Percentiles rank a stretch among this genome's conserved stretches.
phyloP scores from a whole-genome alignment of 805 yeast species.

The Suhomyces sp. region DNA sequence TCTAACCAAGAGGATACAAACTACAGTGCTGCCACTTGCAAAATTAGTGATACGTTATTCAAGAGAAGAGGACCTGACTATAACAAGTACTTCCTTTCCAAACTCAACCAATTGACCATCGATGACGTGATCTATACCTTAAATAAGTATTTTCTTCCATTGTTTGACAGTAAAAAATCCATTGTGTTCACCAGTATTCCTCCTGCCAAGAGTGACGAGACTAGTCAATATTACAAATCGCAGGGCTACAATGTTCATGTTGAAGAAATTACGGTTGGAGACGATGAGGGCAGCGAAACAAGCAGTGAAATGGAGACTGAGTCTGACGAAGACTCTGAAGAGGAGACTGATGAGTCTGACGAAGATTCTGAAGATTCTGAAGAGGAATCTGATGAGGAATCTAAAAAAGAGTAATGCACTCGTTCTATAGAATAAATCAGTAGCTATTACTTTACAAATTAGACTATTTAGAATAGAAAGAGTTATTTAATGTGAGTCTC shows the following conservation, averaged over 20 bases:
- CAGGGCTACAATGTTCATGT: slow-evolving; percentile 61
- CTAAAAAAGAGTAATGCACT: not conserved
- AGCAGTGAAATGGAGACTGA: slow-evolving; percentile 7
- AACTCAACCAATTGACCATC: slow-evolving; percentile 50
- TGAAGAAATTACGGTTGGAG: slow-evolving; percentile 48
- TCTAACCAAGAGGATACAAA: slow-evolving; percentile 69
- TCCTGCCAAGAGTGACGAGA: slow-evolving; percentile 52
- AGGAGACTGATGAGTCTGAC: slow-evolving; percentile 10
- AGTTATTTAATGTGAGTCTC: no score
- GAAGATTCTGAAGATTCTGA: slow-evolving; percentile 1
- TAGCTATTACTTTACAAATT: not conserved
- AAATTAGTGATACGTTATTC: slow-evolving; percentile 63
- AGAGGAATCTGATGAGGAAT: slow-evolving; percentile 2
- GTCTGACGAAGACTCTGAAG: slow-evolving; percentile 18
- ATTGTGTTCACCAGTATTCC: slow-evolving; percentile 71
- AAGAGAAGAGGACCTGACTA: slow-evolving; percentile 70
- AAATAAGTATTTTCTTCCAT: slow-evolving; percentile 57
- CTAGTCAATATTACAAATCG: slow-evolving; percentile 45
- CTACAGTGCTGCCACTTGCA: slow-evolving; percentile 61
- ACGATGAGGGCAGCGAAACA: slow-evolving; percentile 4
- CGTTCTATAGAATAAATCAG: not conserved
- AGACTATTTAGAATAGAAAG: not conserved
- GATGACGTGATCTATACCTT: slow-evolving; percentile 51
- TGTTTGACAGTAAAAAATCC: slow-evolving; percentile 59
- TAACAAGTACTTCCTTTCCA: slow-evolving; percentile 49